Evolutionary conservation across 495 filamentous ascomycete genomes (phyloP).

Genomic region (Talaromyces nanjingensis): DNA sequence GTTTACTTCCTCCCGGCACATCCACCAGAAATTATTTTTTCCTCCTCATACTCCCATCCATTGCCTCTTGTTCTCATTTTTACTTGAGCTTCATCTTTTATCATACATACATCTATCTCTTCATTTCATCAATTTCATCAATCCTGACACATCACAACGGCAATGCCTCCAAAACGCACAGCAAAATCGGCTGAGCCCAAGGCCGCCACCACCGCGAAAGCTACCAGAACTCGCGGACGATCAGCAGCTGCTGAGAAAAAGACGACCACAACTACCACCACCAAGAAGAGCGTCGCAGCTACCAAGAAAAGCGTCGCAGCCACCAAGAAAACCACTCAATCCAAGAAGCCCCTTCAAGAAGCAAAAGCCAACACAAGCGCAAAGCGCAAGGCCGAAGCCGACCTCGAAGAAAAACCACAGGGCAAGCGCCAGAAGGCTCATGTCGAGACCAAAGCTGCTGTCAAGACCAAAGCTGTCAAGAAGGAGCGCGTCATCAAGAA

Average conservation of each 20-base stretch:
- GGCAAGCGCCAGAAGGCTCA: constrained; percentile 4
- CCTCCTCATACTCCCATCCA: neutral
- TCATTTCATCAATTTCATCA: neutral
- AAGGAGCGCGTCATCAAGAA: constrained; percentile 4
- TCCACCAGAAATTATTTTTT: neutral
- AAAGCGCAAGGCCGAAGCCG: constrained; percentile 9
- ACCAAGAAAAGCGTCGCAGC: neutral
- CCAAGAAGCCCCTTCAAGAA: constrained; percentile 10
- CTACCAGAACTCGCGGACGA: constrained; percentile 8
- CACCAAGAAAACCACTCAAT: neutral
- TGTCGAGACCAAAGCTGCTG: constrained; percentile 1
- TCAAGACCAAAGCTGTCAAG: neutral
- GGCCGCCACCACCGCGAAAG: neutral
- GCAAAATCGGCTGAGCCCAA: neutral
- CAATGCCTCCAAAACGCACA: constrained; percentile 10
- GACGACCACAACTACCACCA: neutral
- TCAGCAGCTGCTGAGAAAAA: neutral
- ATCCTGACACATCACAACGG: neutral
- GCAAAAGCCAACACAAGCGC: constrained; percentile 10
- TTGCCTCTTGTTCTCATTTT: neutral
- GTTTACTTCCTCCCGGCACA: neutral
- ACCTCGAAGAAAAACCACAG: constrained; percentile 4
- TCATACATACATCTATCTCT: neutral
- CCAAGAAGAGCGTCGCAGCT: constrained; percentile 1
- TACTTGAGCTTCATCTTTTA: neutral